phyloP scores from a whole-genome alignment of 345 rosid genomes.

The Syzygium aromaticum region DNA sequence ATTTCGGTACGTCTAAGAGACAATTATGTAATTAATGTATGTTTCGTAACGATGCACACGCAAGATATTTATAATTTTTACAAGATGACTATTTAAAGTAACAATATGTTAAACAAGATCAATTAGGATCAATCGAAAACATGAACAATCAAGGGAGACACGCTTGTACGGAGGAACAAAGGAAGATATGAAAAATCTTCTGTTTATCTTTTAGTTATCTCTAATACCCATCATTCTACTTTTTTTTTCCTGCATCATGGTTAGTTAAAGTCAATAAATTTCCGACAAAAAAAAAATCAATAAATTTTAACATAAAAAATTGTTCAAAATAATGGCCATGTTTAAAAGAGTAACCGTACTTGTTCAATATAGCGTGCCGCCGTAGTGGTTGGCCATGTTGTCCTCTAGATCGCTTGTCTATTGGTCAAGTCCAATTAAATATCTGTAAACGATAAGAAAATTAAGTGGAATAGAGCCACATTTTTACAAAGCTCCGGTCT shows the following conservation, averaged over 20 bases:
- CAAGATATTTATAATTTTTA: background rate
- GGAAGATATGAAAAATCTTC: background rate
- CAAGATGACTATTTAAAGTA: background rate
- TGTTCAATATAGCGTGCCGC: accelerated
- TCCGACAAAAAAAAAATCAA: too few relatives aligned
- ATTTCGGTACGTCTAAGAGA: too few relatives aligned
- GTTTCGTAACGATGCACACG: accelerated
- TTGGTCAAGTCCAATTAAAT: background rate
- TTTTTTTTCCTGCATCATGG: background rate
- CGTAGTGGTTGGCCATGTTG: background rate
- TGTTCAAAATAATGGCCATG: background rate
- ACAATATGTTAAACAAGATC: background rate
- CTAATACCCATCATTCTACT: background rate
- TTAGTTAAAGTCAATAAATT: background rate
- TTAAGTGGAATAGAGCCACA: background rate
- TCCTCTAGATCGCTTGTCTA: background rate
- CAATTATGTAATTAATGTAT: too few relatives aligned
- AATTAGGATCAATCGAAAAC: background rate
- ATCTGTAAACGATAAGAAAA: background rate
- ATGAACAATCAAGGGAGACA: too few relatives aligned
- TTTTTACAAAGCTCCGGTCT: background rate
- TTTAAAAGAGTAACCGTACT: background rate
- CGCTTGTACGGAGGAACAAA: background rate
- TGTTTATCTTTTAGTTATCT: background rate
- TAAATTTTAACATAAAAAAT: background rate